Evolutionary conservation across 2,329 filamentous ascomycete genomes (phyloP).

Genomic region (Fusarium succisae): DNA sequence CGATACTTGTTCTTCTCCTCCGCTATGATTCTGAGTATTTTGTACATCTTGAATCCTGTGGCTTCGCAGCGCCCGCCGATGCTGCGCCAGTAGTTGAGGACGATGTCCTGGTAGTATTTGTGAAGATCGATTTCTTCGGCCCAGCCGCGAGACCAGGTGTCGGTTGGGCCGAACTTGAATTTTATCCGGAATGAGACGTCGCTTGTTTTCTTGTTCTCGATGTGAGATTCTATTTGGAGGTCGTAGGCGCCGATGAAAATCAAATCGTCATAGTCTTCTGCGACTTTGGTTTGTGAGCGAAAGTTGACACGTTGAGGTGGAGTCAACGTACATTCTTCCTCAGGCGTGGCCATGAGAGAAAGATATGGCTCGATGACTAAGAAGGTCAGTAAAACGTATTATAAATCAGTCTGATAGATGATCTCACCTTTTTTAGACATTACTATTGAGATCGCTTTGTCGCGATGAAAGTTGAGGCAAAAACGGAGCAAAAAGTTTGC

Average conservation of each 20-base stretch:
- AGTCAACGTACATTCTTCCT: not conserved
- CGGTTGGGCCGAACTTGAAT: not conserved
- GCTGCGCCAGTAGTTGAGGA: not conserved
- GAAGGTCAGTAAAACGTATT: not conserved
- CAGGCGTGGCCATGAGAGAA: not conserved
- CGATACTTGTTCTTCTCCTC: constrained; percentile 4
- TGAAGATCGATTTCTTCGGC: constrained; percentile 5
- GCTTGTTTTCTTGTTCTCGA: not conserved
- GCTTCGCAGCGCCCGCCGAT: constrained; percentile 6
- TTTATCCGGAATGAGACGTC: not conserved
- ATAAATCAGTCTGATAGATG: accelerated
- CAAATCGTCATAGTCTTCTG: constrained; percentile 3
- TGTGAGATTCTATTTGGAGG: not conserved
- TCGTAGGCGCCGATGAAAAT: constrained; percentile 1
- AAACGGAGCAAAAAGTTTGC: not conserved
- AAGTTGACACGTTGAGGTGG: not conserved
- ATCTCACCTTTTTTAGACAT: not conserved
- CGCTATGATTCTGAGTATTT: not conserved
- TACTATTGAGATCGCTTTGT: not conserved
- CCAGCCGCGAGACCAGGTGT: not conserved
- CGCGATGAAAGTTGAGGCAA: not conserved
- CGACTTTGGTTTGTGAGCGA: not conserved
- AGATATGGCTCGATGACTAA: not conserved
- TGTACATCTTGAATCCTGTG: not conserved
- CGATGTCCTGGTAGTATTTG: not conserved